Evolutionary conservation across 2,329 filamentous ascomycete genomes (phyloP), one percentile per base, ranked within the genome.

Genomic region (Aspergillus oerlinghausenensis): DNA sequence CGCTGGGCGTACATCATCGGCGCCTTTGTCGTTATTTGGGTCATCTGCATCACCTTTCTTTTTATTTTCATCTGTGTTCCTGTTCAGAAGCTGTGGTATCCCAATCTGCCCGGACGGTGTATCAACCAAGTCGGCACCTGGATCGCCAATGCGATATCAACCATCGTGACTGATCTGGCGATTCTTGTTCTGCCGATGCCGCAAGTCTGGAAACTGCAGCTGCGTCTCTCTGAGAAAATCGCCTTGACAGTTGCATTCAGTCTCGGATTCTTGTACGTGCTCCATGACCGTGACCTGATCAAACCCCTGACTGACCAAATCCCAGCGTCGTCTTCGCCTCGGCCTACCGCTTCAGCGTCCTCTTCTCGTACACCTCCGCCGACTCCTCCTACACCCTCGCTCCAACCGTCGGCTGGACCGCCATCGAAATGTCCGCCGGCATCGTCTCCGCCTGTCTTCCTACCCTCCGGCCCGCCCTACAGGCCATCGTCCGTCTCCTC

Each of bases 61-160:
- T 68, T 67, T 51, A 59, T 68, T 38, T 69, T 69, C 58, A 68
- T 67, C 49, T 68, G 67, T 35, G 65, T 67, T 8, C 66, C 67
- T 3, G 66, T 68, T 25, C 58, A 67, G 56, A 68, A 68, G 50
- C 55, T 68, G 23, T 69, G 65, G 66, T 63, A 67, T 51, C 65
- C 66, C 10, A 35, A 61, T 17, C 47, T 67, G 2, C 66, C 65
- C 10, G 66, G 67, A 6, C 61, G 55, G 7, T 68, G 67, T 50
- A 68, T 69, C 64, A 65, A 63, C 55, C 65, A 68, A 54, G 63
- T 66, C 23, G 60, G 54, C n/a, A 66, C 64, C 1, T 67, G 63
- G 63, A 63, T 68, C 40, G 60, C 65, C 32, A 67, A 67, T n/a
- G 63, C 63, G 9, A 49, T 55, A 4, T 65, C 63, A 2, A 66